Evolutionary conservation across 768 basidiomycete species (phyloP).

Genomic region (Cubamyces lactineus): DNA sequence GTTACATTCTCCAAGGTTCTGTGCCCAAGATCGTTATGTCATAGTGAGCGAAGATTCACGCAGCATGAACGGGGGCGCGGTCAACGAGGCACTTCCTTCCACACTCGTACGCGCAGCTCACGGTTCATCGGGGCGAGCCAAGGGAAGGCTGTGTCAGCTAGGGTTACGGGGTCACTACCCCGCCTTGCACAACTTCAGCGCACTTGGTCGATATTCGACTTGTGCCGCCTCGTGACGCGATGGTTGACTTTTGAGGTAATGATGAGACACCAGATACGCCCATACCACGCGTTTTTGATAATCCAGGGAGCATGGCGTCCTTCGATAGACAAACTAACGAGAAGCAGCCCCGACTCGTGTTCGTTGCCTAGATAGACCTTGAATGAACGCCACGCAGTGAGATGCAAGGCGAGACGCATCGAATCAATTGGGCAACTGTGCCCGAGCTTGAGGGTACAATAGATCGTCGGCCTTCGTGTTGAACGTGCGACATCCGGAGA

Average conservation of each 20-base stretch:
- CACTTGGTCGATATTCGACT: not conserved
- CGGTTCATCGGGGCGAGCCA: constrained; percentile 4
- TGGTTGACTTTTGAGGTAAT: not conserved
- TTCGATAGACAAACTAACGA: not conserved
- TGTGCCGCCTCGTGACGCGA: not conserved
- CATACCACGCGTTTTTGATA: not conserved
- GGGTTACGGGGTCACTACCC: constrained; percentile 12
- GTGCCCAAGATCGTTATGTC: constrained; percentile 8
- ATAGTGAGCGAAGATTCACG: not conserved
- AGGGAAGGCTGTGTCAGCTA: constrained; percentile 11
- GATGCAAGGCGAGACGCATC: not conserved
- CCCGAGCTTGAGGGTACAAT: not conserved
- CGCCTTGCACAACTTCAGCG: not conserved
- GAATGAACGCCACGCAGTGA: not conserved
- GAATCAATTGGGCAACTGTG: not conserved
- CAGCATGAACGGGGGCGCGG: not conserved
- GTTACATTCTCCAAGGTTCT: not conserved
- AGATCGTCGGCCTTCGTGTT: constrained; percentile 5
- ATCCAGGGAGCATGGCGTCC: not conserved
- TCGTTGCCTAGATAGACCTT: not conserved
- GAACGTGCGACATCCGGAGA: not conserved
- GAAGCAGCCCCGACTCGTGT: not conserved
- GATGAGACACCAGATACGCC: constrained; percentile 16
- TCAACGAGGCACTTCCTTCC: constrained; percentile 3
- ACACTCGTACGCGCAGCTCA: constrained; percentile 6